These are phyloP conservation scores for Rhizophagus clarus DNA, from an alignment of 192 early-diverging fungal genomes.

Conservation along the genomic window DNA sequence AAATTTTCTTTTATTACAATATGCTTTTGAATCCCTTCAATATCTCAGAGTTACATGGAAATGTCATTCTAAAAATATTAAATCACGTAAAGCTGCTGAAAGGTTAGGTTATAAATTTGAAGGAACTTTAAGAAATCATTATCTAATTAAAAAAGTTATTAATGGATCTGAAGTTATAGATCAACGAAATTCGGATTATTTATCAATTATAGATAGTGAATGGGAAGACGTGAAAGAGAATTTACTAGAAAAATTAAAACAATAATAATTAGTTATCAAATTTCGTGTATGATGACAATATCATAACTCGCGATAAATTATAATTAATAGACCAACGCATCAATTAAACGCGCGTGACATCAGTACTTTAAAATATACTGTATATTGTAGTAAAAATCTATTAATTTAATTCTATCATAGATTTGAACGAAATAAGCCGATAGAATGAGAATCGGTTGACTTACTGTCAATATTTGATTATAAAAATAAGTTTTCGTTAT, in stretches of 20 bases:
- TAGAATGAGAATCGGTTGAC: too few relatives aligned
- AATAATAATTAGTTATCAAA: too few relatives aligned
- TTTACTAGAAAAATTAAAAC: neutral
- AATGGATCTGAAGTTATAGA: neutral
- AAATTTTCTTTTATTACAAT: neutral
- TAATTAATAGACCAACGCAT: too few relatives aligned
- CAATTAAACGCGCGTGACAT: too few relatives aligned
- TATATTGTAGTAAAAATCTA: too few relatives aligned
- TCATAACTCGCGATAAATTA: too few relatives aligned
- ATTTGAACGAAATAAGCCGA: too few relatives aligned
- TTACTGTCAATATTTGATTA: too few relatives aligned
- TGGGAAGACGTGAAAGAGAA: neutral
- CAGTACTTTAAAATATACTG: too few relatives aligned
- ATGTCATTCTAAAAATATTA: neutral
- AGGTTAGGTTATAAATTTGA: neutral
- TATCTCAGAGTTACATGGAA: neutral
- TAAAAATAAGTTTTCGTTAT: too few relatives aligned
- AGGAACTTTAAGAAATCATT: neutral
- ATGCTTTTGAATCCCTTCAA: neutral
- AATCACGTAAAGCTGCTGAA: neutral
- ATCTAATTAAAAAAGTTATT: neutral
- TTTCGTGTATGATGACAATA: too few relatives aligned
- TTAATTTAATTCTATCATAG: too few relatives aligned
- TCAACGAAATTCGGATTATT: neutral
- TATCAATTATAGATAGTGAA: neutral